These are phyloP conservation scores for Boletus sp. DNA, from an alignment of 768 basidiomycete species.

Conservation along the genomic window DNA sequence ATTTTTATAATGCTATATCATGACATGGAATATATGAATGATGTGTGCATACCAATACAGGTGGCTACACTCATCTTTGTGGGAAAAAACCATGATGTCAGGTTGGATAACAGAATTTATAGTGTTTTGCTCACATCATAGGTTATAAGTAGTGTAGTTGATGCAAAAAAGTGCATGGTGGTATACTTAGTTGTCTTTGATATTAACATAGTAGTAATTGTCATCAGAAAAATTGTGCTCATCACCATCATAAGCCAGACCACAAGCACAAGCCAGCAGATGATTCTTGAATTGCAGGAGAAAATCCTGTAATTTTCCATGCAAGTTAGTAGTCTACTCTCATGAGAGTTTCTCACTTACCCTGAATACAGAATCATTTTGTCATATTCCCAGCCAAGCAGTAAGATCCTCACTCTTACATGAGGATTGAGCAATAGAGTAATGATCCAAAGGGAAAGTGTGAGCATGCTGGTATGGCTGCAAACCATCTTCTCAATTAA, in stretches of 20 bases:
- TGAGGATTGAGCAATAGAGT: not conserved
- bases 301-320: slow-evolving; percentile 19
- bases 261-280: slow-evolving; percentile 8
- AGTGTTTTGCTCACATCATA: slow-evolving; percentile 34
- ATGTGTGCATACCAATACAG: slow-evolving; percentile 38
- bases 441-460: not conserved
- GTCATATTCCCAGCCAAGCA: not conserved
- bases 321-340: no score
- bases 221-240: slow-evolving; percentile 21
- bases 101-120: slow-evolving; percentile 36
- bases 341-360: not conserved
- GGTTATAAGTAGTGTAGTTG: slow-evolving; percentile 33
- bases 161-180: slow-evolving; percentile 18
- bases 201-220: slow-evolving; percentile 22
- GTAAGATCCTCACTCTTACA: not conserved
- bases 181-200: slow-evolving; percentile 23
- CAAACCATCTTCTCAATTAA: not conserved
- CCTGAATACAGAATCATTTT: not conserved
- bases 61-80: slow-evolving; percentile 26
- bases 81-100: slow-evolving; percentile 37
- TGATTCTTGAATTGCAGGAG: slow-evolving; percentile 18
- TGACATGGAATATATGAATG: slow-evolving; percentile 17
- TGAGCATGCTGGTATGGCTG: not conserved
- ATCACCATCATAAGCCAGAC: slow-evolving; percentile 27
- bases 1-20: not conserved